Evolutionary conservation across 495 filamentous ascomycete genomes (phyloP).

Genomic region (Penicillium robsamsonii): DNA sequence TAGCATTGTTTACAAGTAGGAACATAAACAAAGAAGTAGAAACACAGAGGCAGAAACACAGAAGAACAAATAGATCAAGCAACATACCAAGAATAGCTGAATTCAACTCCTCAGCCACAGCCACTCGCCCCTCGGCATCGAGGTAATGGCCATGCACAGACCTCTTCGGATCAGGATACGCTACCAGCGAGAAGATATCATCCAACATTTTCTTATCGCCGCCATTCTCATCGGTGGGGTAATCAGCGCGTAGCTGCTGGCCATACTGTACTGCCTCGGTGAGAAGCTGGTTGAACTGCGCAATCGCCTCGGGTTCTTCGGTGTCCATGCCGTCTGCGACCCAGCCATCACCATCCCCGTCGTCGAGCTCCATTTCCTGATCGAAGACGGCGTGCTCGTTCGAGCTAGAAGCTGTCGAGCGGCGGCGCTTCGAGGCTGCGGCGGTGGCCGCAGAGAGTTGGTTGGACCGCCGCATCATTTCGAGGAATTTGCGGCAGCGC

Average conservation of each 20-base stretch:
- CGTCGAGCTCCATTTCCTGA: constrained; percentile 82
- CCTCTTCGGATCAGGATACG: constrained; percentile 76
- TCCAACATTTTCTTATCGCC: constrained; percentile 72
- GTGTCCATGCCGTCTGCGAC: constrained; percentile 56
- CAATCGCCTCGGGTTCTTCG: constrained; percentile 38
- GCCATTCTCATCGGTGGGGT: constrained; percentile 61
- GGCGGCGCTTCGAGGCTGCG: constrained; percentile 34
- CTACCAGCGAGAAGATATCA: constrained; percentile 86
- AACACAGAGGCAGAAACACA: not conserved
- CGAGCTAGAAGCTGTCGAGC: constrained; percentile 30
- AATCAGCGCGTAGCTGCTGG: constrained; percentile 72
- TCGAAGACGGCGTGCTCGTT: constrained; percentile 55
- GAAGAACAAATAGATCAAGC: constrained; percentile 3
- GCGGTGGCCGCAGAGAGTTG: constrained; percentile 51
- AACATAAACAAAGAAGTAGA: not conserved
- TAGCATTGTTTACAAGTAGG: not conserved
- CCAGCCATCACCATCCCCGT: constrained; percentile 50
- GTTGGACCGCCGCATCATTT: constrained; percentile 84
- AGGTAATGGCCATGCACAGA: constrained; percentile 74
- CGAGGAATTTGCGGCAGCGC: constrained; percentile 87
- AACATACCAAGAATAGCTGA: constrained; percentile 84
- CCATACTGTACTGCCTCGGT: constrained; percentile 77
- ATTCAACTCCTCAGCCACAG: constrained; percentile 92
- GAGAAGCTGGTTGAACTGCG: constrained; percentile 55
- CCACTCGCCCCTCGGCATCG: constrained; percentile 68